These are phyloP conservation scores for Ricinus communis DNA, from an alignment of 345 rosid species.

Conservation along the genomic window DNA sequence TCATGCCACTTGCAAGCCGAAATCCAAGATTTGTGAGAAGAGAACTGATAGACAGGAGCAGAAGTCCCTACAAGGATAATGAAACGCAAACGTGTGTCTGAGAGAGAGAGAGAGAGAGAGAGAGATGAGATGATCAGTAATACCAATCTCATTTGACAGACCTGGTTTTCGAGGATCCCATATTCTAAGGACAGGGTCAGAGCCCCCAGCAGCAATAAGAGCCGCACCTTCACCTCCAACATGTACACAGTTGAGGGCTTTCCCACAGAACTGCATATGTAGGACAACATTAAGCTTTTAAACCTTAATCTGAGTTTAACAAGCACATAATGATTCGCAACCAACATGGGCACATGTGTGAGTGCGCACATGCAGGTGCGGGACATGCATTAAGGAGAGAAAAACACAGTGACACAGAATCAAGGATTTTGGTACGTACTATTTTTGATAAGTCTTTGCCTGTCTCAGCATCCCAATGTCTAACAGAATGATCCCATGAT, in stretches of 20 bases:
- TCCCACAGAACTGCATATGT: conserved; percentile 67
- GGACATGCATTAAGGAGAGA: neutral
- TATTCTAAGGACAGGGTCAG: conserved; percentile 85
- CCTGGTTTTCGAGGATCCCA: conserved; percentile 99
- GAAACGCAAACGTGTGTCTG: neutral
- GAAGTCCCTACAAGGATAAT: conserved; percentile 61
- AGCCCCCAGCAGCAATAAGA: conserved; percentile 86
- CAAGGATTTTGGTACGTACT: conserved; percentile 42
- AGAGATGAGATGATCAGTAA: neutral
- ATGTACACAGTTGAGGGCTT: conserved; percentile 75
- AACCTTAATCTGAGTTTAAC: neutral
- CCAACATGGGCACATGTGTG: neutral
- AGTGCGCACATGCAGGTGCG: neutral
- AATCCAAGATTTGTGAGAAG: conserved; percentile 90
- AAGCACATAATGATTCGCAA: neutral
- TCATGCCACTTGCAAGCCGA: conserved; percentile 93
- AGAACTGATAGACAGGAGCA: conserved; percentile 80
- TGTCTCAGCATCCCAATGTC: conserved; percentile 82
- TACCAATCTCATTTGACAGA: conserved; percentile 21
- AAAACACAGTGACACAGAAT: conserved; percentile 9
- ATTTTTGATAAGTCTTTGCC: conserved; percentile 71
- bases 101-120: neutral
- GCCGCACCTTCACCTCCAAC: conserved; percentile 93
- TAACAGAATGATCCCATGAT: conserved; percentile 95
- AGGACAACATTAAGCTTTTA: conserved; percentile 6